Evolutionary conservation across 1,284 basidiomycete species (phyloP), one percentile per base, ranked within the genome.

Genomic region (Apiotrichum siamense): DNA sequence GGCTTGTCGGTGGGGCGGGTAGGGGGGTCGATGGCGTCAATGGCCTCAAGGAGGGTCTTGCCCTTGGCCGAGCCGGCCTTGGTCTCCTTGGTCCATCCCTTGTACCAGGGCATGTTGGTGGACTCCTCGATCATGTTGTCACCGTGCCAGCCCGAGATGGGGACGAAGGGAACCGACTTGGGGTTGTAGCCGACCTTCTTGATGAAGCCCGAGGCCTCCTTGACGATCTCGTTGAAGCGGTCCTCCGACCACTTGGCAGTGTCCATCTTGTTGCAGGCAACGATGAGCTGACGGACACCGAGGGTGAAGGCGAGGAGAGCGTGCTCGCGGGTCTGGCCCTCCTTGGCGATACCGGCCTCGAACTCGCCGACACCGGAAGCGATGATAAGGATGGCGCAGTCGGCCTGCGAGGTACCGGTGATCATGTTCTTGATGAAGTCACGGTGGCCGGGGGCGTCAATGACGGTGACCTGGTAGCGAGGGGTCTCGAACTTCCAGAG

Each of bases 401-500:
- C 94, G 76, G 94, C 94, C 84, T 97, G 94, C 72, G 94, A 97
- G 74, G 94, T 98, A 84, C 94, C 94, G 29, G 92, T 97, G 76
- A 97, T 97, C 92, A 97, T 97, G 89, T 97, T 98, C 83, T 99
- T 99, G 85, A 99, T 99, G 81, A 99, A 99, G 77, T 99, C 96
- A 86, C 94, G 92, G 81, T 98, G 96, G 76, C 94, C 96, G 51
- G 94, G 96, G 77, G 94, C 96, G 77, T 97, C 93, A 46, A 65
- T 64, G 75, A 88, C 86, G 52, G 87, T 89, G 66, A 89, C 86
- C 77, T 84, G 81, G 56, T 57, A 94, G 76, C 85, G 89, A 73
- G 91, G 89, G 64, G 91, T 96, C 81, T 97, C 92, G 84, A 96
- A 97, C 80, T 96, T 97, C 91, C 91, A 97, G 64, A 73, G 69